These are phyloP conservation scores for Colletotrichum australisinense DNA, from an alignment of 2,329 filamentous ascomycete genomes.

Conservation along the genomic window DNA sequence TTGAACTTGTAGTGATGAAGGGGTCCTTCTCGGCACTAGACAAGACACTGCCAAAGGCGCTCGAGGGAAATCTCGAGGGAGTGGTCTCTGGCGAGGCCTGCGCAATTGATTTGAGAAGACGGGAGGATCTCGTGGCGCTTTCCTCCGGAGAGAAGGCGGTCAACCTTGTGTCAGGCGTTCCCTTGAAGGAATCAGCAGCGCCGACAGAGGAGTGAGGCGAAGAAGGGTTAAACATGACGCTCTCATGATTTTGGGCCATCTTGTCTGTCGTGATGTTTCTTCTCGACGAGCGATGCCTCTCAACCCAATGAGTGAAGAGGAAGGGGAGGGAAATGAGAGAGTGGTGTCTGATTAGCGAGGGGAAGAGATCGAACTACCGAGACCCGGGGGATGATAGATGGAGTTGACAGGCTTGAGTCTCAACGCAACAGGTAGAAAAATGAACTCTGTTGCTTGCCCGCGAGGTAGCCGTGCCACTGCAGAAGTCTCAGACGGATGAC, in stretches of 20 bases:
- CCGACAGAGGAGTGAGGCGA: constrained; percentile 65
- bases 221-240: constrained; percentile 50
- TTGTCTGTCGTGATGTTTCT: neutral
- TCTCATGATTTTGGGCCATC: constrained; percentile 18
- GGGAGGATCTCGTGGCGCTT: constrained; percentile 56
- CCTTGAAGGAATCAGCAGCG: constrained; percentile 66
- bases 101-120: constrained; percentile 47
- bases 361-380: neutral
- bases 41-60: constrained; percentile 40
- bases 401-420: neutral
- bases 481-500: neutral
- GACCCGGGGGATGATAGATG: neutral
- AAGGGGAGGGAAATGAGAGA: neutral
- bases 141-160: constrained; percentile 74
- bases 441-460: neutral
- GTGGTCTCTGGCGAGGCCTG: constrained; percentile 44
- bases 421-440: neutral
- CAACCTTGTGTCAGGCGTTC: constrained; percentile 73
- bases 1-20: constrained; percentile 58
- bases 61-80: constrained; percentile 41
- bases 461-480: neutral
- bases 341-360: neutral
- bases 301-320: neutral
- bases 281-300: neutral
- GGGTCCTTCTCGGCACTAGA: constrained; percentile 60